Evolutionary conservation across 371 early-diverging fungal species (phyloP).

Genomic region (Rhizopus sp.): DNA sequence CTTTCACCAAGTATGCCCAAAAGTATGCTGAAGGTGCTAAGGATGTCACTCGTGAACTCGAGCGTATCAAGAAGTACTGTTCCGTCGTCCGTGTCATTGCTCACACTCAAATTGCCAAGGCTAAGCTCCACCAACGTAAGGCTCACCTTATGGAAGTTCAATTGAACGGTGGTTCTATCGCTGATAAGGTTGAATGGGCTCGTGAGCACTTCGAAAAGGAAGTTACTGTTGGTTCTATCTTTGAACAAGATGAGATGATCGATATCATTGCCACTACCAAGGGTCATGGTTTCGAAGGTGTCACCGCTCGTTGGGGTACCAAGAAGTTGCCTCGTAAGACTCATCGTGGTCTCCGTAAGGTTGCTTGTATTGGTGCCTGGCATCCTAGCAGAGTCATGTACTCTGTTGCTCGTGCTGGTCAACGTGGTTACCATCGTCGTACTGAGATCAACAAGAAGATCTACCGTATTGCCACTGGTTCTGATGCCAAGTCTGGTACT

Average conservation of each 20-base stretch:
- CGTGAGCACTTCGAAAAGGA: slow-evolving; percentile 97
- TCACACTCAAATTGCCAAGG: slow-evolving; percentile 96
- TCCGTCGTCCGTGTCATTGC: slow-evolving; percentile 96
- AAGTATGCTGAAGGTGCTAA: slow-evolving; percentile 92
- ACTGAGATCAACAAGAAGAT: too few relatives aligned
- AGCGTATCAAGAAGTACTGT: slow-evolving; percentile 98
- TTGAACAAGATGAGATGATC: slow-evolving; percentile 97
- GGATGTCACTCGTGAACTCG: slow-evolving; percentile 87
- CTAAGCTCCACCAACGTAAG: slow-evolving; percentile 96
- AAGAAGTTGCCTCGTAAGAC: slow-evolving; percentile 99
- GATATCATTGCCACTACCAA: slow-evolving; percentile 99
- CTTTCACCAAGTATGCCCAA: slow-evolving; percentile 97
- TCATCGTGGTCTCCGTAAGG: slow-evolving; percentile 99
- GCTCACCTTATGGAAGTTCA: slow-evolving; percentile 99
- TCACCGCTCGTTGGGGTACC: slow-evolving; percentile 99
- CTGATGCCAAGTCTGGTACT: too few relatives aligned
- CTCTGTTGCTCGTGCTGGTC: too few relatives aligned
- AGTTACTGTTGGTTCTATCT: slow-evolving; percentile 85
- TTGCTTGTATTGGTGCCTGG: slow-evolving; percentile 99
- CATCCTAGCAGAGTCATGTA: slow-evolving; percentile 99
- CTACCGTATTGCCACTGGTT: too few relatives aligned
- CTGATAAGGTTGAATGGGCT: slow-evolving; percentile 98
- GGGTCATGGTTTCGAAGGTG: slow-evolving; percentile 99
- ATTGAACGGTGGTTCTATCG: slow-evolving; percentile 98
- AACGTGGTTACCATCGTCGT: too few relatives aligned